A percentile compares a stretch with the other conserved stretches of the same genome.
Evolutionary conservation across 345 rosid species (phyloP).

Genomic region (Citrus sp.): DNA sequence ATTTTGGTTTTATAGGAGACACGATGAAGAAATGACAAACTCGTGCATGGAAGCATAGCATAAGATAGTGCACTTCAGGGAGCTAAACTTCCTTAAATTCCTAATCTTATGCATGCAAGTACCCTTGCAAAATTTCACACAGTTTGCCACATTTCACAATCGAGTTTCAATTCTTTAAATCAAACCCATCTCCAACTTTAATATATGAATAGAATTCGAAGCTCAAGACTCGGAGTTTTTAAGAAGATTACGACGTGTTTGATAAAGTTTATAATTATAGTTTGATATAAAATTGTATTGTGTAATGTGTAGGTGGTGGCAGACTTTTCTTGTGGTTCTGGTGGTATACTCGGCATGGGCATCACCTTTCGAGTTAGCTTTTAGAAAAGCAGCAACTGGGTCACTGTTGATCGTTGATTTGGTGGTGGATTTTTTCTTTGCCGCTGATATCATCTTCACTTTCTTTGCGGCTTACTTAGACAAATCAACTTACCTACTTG

Average conservation of each 20-base stretch:
- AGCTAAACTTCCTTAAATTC: too few relatives aligned
- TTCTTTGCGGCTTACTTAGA: constrained; percentile 93
- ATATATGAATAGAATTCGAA: too few relatives aligned
- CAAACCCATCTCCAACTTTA: too few relatives aligned
- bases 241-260: too few relatives aligned
- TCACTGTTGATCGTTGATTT: constrained; percentile 51
- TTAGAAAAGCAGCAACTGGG: constrained; percentile 52
- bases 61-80: too few relatives aligned
- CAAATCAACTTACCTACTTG: constrained; percentile 64
- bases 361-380: constrained; percentile 77
- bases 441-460: constrained; percentile 70
- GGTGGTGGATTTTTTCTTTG: constrained; percentile 75
- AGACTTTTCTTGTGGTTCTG: constrained; percentile 61
- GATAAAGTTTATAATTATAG: not conserved
- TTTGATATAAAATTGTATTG: not conserved
- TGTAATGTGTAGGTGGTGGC: constrained; percentile 59
- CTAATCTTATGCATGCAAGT: too few relatives aligned
- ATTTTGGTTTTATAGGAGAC: too few relatives aligned
- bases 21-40: too few relatives aligned
- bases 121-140: too few relatives aligned
- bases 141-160: too few relatives aligned
- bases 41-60: not conserved
- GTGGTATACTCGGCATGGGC: constrained; percentile 95
- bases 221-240: too few relatives aligned
- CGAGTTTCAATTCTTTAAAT: too few relatives aligned